Conservation (phyloP, 306 rosid species). For the Hylodesmum podocarpum region DNA sequence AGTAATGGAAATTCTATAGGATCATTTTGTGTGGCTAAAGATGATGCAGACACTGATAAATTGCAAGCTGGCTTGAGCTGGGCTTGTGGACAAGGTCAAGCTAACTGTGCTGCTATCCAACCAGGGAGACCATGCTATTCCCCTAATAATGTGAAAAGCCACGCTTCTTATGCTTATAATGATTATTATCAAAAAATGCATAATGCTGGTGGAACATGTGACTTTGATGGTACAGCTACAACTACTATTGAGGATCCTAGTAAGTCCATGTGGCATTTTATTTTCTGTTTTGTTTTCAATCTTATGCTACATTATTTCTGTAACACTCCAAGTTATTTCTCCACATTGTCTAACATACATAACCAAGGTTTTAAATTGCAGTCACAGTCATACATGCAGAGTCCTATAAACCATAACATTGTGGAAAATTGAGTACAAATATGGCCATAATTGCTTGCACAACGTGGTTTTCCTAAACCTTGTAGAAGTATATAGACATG, state of each 20-base stretch:
- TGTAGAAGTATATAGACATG: background rate
- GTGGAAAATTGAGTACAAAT: background rate
- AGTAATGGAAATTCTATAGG: slow-evolving; percentile 54
- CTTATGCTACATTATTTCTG: background rate
- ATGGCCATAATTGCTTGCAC: background rate
- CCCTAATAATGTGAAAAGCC: slow-evolving; percentile 64
- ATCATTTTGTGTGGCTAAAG: slow-evolving; percentile 75
- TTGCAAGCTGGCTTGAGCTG: slow-evolving; percentile 75
- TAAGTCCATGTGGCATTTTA: slow-evolving; percentile 44
- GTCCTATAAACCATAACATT: background rate
- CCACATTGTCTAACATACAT: background rate
- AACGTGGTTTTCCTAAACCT: background rate
- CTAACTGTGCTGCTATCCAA: slow-evolving; percentile 77
- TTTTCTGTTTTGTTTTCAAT: background rate
- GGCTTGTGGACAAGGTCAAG: slow-evolving; percentile 95
- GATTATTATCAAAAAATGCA: slow-evolving; percentile 83
- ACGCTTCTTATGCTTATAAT: slow-evolving; percentile 53
- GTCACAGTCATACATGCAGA: background rate
- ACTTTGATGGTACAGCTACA: slow-evolving; percentile 74
- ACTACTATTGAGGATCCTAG: slow-evolving; percentile 70
- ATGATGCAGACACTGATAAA: slow-evolving; percentile 67
- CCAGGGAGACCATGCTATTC: slow-evolving; percentile 61
- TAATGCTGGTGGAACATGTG: slow-evolving; percentile 80
- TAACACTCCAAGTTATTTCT: background rate
- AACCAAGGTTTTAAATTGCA: background rate